These are phyloP conservation scores for Rubus parviflorus DNA, from an alignment of 306 rosid genomes.

Conservation along the genomic window DNA sequence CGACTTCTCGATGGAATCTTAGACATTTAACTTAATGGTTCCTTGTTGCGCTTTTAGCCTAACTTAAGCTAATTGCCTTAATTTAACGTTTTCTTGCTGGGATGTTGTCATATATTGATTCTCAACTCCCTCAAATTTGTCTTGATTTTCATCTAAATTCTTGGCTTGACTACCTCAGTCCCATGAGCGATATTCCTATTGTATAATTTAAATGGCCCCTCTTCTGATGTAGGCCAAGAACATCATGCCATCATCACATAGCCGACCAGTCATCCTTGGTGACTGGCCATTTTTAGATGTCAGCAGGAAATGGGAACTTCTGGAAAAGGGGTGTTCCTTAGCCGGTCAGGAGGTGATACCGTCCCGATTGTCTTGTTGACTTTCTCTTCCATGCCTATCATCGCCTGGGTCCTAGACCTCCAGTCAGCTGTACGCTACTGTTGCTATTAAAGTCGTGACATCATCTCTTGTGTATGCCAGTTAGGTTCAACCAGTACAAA, in stretches of 20 bases:
- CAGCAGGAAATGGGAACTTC: background rate
- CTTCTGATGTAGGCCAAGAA: background rate
- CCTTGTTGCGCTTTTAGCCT: background rate
- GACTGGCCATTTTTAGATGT: background rate
- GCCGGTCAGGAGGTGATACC: background rate
- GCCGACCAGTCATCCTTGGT: background rate
- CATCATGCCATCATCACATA: too few relatives aligned
- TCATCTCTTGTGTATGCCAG: background rate
- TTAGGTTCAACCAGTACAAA: background rate
- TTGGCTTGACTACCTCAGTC: background rate
- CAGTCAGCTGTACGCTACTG: background rate
- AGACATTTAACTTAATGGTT: background rate
- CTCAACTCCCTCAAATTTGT: background rate
- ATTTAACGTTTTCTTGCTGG: background rate
- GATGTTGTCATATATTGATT: background rate
- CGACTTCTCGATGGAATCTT: background rate
- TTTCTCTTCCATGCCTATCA: background rate
- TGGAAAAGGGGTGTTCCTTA: background rate
- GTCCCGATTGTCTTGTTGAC: background rate
- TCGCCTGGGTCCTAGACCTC: background rate
- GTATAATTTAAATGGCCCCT: background rate
- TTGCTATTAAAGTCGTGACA: background rate
- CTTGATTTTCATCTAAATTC: background rate
- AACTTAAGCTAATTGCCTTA: background rate
- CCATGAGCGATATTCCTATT: background rate